These are phyloP conservation scores for Aspergillus carbonarius DNA, from an alignment of 2,329 filamentous ascomycete species.

Conservation along the genomic window DNA sequence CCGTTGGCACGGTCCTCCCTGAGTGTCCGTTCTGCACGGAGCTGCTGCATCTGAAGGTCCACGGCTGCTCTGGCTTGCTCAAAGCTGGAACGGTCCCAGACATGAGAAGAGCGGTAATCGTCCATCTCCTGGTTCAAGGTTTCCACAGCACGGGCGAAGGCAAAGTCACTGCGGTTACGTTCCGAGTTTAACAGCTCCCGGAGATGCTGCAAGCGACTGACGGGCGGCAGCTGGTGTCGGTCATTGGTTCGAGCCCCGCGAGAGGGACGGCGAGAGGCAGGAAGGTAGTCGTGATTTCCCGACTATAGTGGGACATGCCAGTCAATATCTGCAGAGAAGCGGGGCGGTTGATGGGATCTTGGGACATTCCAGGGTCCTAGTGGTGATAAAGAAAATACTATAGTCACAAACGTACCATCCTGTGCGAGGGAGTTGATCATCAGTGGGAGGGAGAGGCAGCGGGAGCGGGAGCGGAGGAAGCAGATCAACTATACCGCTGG, in stretches of 20 bases:
- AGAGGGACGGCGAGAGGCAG: conserved; percentile 35
- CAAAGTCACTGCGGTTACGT: conserved; percentile 29
- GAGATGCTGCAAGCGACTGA: conserved; percentile 36
- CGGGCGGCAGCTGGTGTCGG: conserved; percentile 24
- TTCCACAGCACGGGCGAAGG: conserved; percentile 36
- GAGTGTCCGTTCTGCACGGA: conserved; percentile 15
- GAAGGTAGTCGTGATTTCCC: conserved; percentile 45
- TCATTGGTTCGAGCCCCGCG: conserved; percentile 24
- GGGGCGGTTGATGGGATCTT: neutral
- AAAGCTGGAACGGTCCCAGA: conserved; percentile 24
- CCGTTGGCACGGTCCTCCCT: conserved; percentile 17
- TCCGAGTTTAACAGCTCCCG: conserved; percentile 41
- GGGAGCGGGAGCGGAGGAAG: conserved; percentile 9
- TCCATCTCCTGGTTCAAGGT: conserved; percentile 42
- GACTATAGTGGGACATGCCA: conserved; percentile 32
- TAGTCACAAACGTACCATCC: conserved; percentile 19
- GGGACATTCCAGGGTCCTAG: neutral
- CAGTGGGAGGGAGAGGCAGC: conserved; percentile 9
- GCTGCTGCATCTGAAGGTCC: conserved; percentile 27
- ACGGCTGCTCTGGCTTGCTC: conserved; percentile 27
- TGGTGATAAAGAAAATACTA: neutral
- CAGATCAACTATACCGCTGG: conserved; percentile 12
- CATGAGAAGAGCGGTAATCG: conserved; percentile 29
- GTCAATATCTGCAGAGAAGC: conserved; percentile 20
- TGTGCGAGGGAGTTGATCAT: conserved; percentile 6